These are phyloP conservation scores for Juncus inflexus DNA, from an alignment of 176 grass and related monocot species.

Conservation along the genomic window DNA sequence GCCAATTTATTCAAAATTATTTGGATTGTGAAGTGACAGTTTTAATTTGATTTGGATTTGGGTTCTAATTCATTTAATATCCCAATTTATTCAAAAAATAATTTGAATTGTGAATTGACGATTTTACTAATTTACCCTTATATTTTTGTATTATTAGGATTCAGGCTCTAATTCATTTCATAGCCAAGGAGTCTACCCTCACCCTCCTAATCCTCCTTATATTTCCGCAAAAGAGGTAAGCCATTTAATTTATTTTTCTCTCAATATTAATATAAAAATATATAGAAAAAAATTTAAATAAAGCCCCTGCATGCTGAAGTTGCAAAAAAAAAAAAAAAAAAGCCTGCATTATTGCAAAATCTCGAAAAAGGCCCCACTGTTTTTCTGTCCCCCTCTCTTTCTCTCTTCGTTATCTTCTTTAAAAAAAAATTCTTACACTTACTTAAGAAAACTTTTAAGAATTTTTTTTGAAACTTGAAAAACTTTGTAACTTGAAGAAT, in stretches of 20 bases:
- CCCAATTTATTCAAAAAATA: background rate
- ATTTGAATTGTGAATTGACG: conserved; percentile 7
- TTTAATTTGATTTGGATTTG: conserved; percentile 22
- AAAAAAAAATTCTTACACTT: background rate
- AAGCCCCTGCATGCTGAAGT: too few relatives aligned
- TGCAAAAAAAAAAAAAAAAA: too few relatives aligned
- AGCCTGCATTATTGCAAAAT: too few relatives aligned
- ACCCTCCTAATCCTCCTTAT: conserved; percentile 47
- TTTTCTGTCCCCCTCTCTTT: background rate
- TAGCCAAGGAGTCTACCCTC: conserved; percentile 57
- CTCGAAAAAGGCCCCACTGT: too few relatives aligned
- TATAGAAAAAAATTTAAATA: too few relatives aligned
- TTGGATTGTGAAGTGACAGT: background rate
- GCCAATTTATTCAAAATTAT: conserved; percentile 3
- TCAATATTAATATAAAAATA: too few relatives aligned
- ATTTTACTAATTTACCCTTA: conserved; percentile 12
- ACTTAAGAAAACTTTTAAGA: too few relatives aligned
- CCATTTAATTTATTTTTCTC: conserved; percentile 5
- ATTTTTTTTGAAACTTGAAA: too few relatives aligned
- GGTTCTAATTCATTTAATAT: conserved; percentile 45
- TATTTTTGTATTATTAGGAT: conserved; percentile 29
- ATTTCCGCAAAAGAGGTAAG: conserved; percentile 62
- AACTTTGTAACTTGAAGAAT: too few relatives aligned
- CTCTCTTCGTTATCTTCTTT: background rate
- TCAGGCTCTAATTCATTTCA: conserved; percentile 42